Conservation (phyloP, 495 filamentous ascomycete genomes). For the Penicillium pancosmium region DNA sequence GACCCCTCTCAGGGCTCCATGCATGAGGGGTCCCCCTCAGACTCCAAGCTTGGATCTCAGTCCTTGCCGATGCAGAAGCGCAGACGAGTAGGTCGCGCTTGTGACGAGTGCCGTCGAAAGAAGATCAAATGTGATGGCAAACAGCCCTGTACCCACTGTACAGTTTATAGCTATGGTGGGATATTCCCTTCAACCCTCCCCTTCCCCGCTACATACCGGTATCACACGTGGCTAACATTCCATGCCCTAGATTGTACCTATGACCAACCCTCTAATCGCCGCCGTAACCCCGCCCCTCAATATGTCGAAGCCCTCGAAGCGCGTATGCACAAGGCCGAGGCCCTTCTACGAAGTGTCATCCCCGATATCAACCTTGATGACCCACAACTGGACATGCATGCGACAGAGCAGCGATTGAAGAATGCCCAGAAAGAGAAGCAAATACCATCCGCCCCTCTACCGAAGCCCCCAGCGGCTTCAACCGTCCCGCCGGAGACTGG, state of each 20-base stretch:
- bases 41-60: constrained; percentile 37
- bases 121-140: constrained; percentile 99
- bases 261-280: constrained; percentile 94
- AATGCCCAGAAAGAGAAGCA: constrained; percentile 34
- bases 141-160: constrained; percentile 97
- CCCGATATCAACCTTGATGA: constrained; percentile 86
- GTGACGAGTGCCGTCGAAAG: constrained; percentile 95
- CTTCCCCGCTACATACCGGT: neutral
- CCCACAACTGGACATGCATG: constrained; percentile 71
- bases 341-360: constrained; percentile 74
- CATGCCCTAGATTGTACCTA: constrained; percentile 81
- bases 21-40: constrained; percentile 30
- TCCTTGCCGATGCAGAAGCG: constrained; percentile 77
- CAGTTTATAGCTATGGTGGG: constrained; percentile 90
- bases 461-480: constrained; percentile 4
- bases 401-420: constrained; percentile 52
- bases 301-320: constrained; percentile 91
- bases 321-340: constrained; percentile 81
- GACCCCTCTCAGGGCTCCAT: constrained; percentile 28
- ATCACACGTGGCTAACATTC: constrained; percentile 35
- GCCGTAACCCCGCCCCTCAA: constrained; percentile 92
- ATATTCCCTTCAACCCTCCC: neutral
- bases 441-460: constrained; percentile 11
- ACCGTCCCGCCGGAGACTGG: constrained; percentile 18
- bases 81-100: constrained; percentile 85